A percentile compares a stretch with the other conserved stretches of the same genome.
These are phyloP conservation scores for Crithidia expoeki DNA, from an alignment of 208 protist species.

Conservation along the genomic window DNA sequence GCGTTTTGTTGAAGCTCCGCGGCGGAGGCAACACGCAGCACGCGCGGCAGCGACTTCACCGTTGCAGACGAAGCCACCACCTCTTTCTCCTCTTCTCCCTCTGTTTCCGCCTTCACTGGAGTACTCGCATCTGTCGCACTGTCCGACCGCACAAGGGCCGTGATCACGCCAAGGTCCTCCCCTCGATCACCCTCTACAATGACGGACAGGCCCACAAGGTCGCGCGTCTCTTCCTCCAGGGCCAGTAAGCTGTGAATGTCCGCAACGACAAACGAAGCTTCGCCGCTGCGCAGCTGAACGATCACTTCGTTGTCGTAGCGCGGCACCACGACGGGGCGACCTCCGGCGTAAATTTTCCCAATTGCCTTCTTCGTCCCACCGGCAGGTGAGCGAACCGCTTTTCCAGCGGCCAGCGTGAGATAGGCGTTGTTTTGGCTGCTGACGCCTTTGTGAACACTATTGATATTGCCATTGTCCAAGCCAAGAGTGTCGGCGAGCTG, in stretches of 20 bases:
- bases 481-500: background rate
- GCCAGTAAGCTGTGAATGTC: constrained; percentile 61
- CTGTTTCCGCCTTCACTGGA: constrained; percentile 25
- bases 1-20: constrained; percentile 53
- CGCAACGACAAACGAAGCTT: constrained; percentile 45
- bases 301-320: constrained; percentile 60
- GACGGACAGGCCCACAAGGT: constrained; percentile 63
- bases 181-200: constrained; percentile 87
- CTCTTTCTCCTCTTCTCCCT: constrained; percentile 10
- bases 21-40: constrained; percentile 63
- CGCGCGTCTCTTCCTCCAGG: constrained; percentile 35
- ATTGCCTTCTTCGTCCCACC: constrained; percentile 27
- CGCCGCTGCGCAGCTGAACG: constrained; percentile 57
- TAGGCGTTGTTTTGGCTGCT: constrained; percentile 3
- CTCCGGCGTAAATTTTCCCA: constrained; percentile 59
- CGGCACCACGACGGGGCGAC: constrained; percentile 53
- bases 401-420: background rate
- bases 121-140: background rate
- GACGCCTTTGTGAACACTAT: background rate
- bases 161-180: constrained; percentile 75
- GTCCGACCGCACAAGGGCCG: constrained; percentile 21
- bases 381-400: background rate
- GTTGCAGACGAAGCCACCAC: background rate
- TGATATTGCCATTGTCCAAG: background rate
- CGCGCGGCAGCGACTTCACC: constrained; percentile 22